Evolutionary conservation across 1,284 basidiomycete species (phyloP).

Genomic region (Trametes sp.): DNA sequence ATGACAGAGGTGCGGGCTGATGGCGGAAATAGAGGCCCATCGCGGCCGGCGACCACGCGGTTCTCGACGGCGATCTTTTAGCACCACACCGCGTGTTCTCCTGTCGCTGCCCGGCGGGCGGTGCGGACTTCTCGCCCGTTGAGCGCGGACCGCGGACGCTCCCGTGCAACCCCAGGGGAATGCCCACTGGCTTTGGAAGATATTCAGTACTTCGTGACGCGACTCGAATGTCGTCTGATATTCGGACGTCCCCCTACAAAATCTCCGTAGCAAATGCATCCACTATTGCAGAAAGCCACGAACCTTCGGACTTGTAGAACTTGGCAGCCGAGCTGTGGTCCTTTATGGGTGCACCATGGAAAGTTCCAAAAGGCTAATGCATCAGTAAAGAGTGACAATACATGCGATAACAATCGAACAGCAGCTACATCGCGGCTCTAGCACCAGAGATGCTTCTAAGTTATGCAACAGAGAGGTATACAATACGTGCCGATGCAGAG

Average conservation of each 20-base stretch:
- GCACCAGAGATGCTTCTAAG: slow-evolving; percentile 24
- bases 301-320: neutral
- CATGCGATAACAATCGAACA: neutral
- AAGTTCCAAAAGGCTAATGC: neutral
- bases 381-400: neutral
- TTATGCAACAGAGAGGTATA: slow-evolving; percentile 33
- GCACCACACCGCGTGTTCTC: neutral
- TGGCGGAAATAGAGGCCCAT: neutral
- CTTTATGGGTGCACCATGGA: neutral
- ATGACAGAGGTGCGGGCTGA: neutral
- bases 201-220: too few relatives aligned
- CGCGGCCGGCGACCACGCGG: neutral
- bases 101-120: neutral
- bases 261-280: neutral
- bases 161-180: too few relatives aligned
- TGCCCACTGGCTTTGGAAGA: too few relatives aligned
- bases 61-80: neutral
- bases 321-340: neutral
- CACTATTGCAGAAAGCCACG: neutral
- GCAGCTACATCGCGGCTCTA: slow-evolving; percentile 30
- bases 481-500: slow-evolving; percentile 28
- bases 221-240: too few relatives aligned
- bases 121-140: neutral
- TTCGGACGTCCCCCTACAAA: too few relatives aligned
- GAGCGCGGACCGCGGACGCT: neutral